A percentile compares a stretch with the other conserved stretches of the same genome.
Conservation (phyloP, 305 asterid species). For the Withania somnifera region DNA sequence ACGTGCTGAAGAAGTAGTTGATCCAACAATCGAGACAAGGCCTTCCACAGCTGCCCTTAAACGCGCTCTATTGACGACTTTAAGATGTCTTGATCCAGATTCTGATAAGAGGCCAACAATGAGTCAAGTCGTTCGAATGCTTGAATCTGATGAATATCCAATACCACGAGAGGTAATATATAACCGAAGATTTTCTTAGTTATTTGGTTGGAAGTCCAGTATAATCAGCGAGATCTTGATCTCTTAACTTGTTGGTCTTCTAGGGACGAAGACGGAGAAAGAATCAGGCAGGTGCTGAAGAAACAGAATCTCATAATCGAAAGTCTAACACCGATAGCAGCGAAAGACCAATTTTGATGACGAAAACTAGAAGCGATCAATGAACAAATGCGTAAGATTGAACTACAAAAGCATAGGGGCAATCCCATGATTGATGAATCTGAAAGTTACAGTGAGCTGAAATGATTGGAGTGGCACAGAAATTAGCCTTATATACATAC, state of each 20-base stretch:
- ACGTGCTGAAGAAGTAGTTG: conserved; percentile 56
- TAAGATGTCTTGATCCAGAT: conserved; percentile 71
- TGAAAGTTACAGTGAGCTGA: neutral
- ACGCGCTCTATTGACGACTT: conserved; percentile 58
- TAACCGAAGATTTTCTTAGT: neutral
- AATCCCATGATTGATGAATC: too few species aligned
- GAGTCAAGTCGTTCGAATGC: conserved; percentile 80
- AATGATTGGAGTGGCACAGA: neutral
- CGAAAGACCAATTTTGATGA: conserved; percentile 19
- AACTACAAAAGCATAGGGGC: neutral
- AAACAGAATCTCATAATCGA: conserved; percentile 9
- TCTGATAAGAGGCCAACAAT: conserved; percentile 61
- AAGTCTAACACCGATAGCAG: conserved; percentile 11
- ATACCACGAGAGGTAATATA: conserved; percentile 48
- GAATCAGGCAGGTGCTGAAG: conserved; percentile 16
- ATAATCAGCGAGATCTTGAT: neutral
- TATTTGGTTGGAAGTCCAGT: neutral
- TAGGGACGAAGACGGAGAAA: conserved; percentile 49
- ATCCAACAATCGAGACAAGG: conserved; percentile 43
- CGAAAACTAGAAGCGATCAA: conserved; percentile 6
- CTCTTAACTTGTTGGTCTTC: neutral
- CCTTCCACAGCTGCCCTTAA: conserved; percentile 66
- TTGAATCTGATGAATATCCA: conserved; percentile 68
- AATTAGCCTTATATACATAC: neutral
- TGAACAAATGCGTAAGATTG: neutral